Evolutionary conservation across 495 filamentous ascomycete genomes (phyloP).

Genomic region (Podospora anserina): DNA sequence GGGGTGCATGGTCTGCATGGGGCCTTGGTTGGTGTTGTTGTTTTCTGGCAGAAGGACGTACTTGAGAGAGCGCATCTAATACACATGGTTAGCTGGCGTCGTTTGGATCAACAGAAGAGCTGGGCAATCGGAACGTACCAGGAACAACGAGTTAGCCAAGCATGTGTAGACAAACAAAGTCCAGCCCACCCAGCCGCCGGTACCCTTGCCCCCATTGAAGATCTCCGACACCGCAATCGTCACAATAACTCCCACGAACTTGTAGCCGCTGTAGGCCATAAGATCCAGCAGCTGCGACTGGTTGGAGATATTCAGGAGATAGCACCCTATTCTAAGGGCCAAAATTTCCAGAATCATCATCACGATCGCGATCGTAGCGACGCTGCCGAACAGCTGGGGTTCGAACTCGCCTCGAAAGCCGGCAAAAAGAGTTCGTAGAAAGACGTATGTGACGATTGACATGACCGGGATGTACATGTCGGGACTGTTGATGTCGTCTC

Average conservation of each 20-base stretch:
- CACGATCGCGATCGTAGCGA: conserved; percentile 75
- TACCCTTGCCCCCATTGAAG: conserved; percentile 70
- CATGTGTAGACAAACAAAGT: conserved; percentile 85
- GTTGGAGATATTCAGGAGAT: conserved; percentile 88
- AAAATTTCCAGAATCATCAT: conserved; percentile 84
- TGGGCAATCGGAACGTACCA: conserved; percentile 56
- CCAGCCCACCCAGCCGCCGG: conserved; percentile 86
- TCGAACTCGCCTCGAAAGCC: conserved; percentile 92
- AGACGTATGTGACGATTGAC: conserved; percentile 95
- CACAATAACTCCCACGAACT: conserved; percentile 93
- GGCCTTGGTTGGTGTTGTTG: conserved; percentile 59
- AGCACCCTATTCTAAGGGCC: conserved; percentile 85
- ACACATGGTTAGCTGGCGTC: conserved; percentile 22
- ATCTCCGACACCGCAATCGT: conserved; percentile 76
- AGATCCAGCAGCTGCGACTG: conserved; percentile 83
- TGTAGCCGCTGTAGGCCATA: conserved; percentile 95
- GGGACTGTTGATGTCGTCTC: conserved; percentile 94
- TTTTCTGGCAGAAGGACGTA: conserved; percentile 93
- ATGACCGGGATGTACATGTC: conserved; percentile 98
- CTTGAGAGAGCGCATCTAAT: conserved; percentile 86
- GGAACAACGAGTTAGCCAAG: conserved; percentile 88
- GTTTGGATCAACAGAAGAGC: not conserved
- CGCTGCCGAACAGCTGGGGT: conserved; percentile 85
- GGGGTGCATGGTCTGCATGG: conserved; percentile 70
- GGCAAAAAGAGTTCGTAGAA: conserved; percentile 82